phyloP scores from a whole-genome alignment of 805 yeast species.

The Scheffersomyces lignosus region DNA sequence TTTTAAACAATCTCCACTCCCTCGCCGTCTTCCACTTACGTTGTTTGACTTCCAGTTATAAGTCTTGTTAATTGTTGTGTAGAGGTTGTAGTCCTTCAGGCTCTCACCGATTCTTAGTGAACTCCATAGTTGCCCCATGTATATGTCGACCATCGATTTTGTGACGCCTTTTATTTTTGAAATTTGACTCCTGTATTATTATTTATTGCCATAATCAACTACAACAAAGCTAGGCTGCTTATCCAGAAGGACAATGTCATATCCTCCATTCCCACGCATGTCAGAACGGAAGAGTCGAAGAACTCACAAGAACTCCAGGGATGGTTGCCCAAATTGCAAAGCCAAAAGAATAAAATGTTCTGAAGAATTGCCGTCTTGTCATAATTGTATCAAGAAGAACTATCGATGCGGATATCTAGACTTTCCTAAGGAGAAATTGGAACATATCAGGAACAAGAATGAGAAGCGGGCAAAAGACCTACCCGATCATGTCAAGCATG shows the following conservation, averaged over 20 bases:
- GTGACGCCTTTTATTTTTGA: too few species aligned
- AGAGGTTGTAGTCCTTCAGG: too few species aligned
- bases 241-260: constrained; percentile 8
- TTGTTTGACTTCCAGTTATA: too few species aligned
- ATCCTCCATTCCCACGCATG: constrained; percentile 2
- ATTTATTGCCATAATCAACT: too few species aligned
- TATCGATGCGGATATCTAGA: constrained; percentile 44
- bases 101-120: too few species aligned
- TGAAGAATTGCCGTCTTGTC: constrained; percentile 43
- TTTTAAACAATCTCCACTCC: too few species aligned
- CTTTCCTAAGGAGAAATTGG: constrained; percentile 37
- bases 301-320: constrained; percentile 27
- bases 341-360: constrained; percentile 43
- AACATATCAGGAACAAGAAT: constrained; percentile 34
- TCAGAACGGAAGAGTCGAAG: constrained; percentile 22
- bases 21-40: too few species aligned
- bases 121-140: too few species aligned
- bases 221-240: too few species aligned
- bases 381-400: constrained; percentile 37
- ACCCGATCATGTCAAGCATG: constrained; percentile 2
- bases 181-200: too few species aligned
- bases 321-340: constrained; percentile 44
- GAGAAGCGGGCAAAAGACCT: constrained; percentile 16
- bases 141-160: too few species aligned
- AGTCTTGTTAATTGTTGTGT: too few species aligned